Conservation (phyloP, 345 rosid genomes). For the Eucalyptus rudis region DNA sequence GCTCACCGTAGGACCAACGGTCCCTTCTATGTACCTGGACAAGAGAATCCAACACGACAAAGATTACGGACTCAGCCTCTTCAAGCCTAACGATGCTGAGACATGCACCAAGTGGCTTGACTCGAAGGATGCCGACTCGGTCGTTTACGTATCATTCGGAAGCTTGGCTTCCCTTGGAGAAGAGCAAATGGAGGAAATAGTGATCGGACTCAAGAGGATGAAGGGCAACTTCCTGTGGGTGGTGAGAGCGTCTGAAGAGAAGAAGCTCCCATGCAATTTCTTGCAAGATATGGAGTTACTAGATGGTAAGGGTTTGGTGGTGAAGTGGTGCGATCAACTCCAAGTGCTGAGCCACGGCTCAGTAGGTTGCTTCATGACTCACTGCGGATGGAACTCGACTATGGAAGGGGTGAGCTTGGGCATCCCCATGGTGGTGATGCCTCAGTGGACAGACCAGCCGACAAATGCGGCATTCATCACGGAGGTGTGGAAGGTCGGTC, state of each 20-base stretch:
- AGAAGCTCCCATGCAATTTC: slow-evolving; percentile 20
- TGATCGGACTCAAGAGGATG: slow-evolving; percentile 19
- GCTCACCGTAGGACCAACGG: slow-evolving; percentile 11
- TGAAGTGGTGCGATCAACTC: slow-evolving; percentile 40
- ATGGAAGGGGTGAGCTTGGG: slow-evolving; percentile 5
- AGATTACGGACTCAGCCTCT: slow-evolving; percentile 14
- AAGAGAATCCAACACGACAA: slow-evolving; percentile 5
- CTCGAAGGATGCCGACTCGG: slow-evolving; percentile 27
- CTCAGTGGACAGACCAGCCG: slow-evolving; percentile 5
- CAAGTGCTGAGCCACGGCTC: slow-evolving; percentile 33
- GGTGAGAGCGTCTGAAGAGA: slow-evolving; percentile 37
- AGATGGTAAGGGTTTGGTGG: slow-evolving; percentile 21
- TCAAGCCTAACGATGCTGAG: slow-evolving; percentile 4
- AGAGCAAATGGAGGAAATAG: slow-evolving; percentile 41
- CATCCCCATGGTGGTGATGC: slow-evolving; percentile 9
- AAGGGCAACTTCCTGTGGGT: slow-evolving; percentile 32
- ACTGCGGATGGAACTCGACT: slow-evolving; percentile 42
- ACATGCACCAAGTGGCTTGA: slow-evolving; percentile 34
- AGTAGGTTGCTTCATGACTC: slow-evolving; percentile 33
- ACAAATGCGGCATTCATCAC: slow-evolving; percentile 19
- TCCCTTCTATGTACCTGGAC: slow-evolving; percentile 24
- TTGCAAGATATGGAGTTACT: slow-evolving; percentile 1
- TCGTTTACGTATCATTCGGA: slow-evolving; percentile 45
- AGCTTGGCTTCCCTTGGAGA: slow-evolving; percentile 29
- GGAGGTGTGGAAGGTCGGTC: slow-evolving; percentile 50